Conservation (phyloP, 148 eudicot genomes). For the Beta vulgaris region DNA sequence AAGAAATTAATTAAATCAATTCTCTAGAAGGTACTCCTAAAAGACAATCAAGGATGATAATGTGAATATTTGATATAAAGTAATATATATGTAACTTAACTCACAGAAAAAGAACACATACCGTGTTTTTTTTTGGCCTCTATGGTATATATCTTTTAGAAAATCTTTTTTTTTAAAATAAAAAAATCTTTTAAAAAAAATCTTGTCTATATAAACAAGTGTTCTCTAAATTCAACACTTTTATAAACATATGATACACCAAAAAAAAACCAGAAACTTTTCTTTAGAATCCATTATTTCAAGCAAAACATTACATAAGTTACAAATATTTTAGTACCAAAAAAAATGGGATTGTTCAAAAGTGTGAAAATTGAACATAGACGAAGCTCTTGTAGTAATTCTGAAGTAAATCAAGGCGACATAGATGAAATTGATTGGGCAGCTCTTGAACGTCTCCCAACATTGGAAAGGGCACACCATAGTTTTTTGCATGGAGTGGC, state of each 20-base stretch:
- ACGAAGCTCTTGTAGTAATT: constrained; percentile 8
- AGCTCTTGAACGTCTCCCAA: constrained; percentile 22
- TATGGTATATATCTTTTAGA: no score
- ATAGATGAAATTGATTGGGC: constrained; percentile 17
- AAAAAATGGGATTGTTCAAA: constrained; percentile 18
- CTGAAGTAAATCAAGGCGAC: constrained; percentile 3
- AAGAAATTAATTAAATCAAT: neutral
- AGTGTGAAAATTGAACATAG: constrained; percentile 14
- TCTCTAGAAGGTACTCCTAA: neutral
- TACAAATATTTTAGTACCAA: neutral
- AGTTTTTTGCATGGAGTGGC: constrained; percentile 31
- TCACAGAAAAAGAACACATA: no score
- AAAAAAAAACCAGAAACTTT: neutral
- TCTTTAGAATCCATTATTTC: neutral
- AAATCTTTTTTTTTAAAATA: no score
- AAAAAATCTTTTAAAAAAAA: no score
- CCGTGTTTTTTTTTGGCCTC: no score
- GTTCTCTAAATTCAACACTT: neutral
- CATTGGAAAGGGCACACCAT: constrained; percentile 17
- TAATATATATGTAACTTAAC: no score
- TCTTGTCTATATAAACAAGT: neutral
- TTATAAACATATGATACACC: neutral
- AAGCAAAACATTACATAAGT: neutral
- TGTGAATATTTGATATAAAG: no score
- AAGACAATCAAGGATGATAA: neutral